Conservation (phyloP, 2,329 filamentous ascomycete species). For the Nothopassalora personata region DNA sequence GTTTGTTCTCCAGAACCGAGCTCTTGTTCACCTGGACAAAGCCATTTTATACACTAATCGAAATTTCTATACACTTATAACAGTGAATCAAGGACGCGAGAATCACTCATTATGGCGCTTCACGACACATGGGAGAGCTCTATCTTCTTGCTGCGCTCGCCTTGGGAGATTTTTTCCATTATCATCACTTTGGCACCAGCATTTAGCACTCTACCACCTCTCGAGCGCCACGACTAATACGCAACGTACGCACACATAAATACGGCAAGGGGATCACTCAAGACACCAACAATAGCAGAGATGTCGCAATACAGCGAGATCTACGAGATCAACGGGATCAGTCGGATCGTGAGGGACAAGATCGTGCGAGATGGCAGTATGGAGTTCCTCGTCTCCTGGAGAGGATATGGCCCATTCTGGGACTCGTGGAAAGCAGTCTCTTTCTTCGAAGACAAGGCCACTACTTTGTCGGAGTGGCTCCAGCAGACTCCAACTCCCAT, state of each 20-base stretch:
- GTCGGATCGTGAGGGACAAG: background rate
- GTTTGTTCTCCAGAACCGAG: too few relatives aligned
- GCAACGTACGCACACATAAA: too few relatives aligned
- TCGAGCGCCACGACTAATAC: too few relatives aligned
- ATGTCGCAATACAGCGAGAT: background rate
- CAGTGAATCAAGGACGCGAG: too few relatives aligned
- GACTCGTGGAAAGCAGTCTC: background rate
- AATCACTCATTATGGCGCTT: too few relatives aligned
- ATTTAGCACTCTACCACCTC: background rate
- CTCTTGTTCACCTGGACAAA: too few relatives aligned
- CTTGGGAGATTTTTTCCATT: background rate
- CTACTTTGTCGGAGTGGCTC: background rate
- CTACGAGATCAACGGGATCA: background rate
- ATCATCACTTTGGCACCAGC: too few relatives aligned
- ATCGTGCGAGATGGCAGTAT: background rate
- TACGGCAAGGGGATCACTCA: too few relatives aligned
- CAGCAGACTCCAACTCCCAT: background rate
- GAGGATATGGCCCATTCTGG: background rate
- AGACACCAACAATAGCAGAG: too few relatives aligned
- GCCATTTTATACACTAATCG: too few relatives aligned
- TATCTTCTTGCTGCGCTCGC: too few relatives aligned
- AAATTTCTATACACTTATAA: too few relatives aligned
- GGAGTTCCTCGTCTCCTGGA: background rate
- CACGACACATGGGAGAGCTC: background rate
- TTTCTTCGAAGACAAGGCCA: background rate